Percentiles rank a stretch among this genome's conserved stretches.
phyloP scores from a whole-genome alignment of 2,329 filamentous ascomycete species.

The Zopfia rhizophila region DNA sequence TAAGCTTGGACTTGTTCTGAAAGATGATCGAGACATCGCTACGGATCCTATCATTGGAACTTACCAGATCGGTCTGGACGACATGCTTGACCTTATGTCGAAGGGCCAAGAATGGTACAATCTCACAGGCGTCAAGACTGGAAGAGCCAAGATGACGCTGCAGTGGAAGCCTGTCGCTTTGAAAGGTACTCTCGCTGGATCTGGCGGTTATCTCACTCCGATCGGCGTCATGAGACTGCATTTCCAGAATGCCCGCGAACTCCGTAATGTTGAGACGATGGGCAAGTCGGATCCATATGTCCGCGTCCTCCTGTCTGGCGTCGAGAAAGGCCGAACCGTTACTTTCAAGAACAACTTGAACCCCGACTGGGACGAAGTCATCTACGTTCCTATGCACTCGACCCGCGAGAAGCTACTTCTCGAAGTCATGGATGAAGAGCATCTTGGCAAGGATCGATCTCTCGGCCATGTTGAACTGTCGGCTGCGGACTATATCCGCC shows the following conservation, averaged over 20 bases:
- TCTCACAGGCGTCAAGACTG: constrained; percentile 80
- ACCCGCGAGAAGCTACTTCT: constrained; percentile 83
- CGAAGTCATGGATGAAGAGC: constrained; percentile 98
- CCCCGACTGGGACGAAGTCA: constrained; percentile 93
- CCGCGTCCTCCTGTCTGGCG: constrained; percentile 86
- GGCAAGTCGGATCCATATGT: constrained; percentile 98
- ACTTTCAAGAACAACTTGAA: constrained; percentile 97
- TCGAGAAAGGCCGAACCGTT: constrained; percentile 91
- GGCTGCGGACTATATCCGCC: constrained; percentile 79
- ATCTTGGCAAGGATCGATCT: constrained; percentile 87
- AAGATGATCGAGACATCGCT: constrained; percentile 89
- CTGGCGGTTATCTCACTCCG: constrained; percentile 89
- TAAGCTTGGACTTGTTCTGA: constrained; percentile 90
- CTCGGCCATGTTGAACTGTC: constrained; percentile 83
- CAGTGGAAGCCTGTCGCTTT: constrained; percentile 97
- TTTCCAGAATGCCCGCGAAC: constrained; percentile 81
- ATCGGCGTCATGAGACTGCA: constrained; percentile 96
- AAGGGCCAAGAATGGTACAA: constrained; percentile 98
- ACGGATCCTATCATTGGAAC: constrained; percentile 87
- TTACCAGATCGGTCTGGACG: constrained; percentile 94
- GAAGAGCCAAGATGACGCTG: constrained; percentile 87
- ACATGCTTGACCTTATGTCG: constrained; percentile 88
- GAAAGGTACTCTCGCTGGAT: constrained; percentile 78
- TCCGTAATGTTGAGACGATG: constrained; percentile 93
- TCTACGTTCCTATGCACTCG: constrained; percentile 92